These are phyloP conservation scores for Phylloporus scabripes DNA, from an alignment of 768 basidiomycete species.

Conservation along the genomic window DNA sequence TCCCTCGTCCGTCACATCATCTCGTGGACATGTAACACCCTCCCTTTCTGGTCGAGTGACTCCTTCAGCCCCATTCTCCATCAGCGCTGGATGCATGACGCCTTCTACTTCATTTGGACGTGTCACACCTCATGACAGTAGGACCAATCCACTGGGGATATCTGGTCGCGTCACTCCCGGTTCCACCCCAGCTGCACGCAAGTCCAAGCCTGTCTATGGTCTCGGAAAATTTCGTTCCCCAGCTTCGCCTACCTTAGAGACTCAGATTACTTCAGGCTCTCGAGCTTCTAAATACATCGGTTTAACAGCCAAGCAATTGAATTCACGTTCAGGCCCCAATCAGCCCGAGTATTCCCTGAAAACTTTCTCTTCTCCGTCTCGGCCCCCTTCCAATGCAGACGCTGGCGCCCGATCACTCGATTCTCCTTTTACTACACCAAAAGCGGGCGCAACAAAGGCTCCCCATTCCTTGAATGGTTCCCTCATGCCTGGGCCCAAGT, in stretches of 20 bases:
- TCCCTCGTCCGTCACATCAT: conserved; percentile 79
- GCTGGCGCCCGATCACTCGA: conserved; percentile 32
- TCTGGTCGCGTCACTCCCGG: conserved; percentile 48
- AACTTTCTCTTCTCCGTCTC: conserved; percentile 33
- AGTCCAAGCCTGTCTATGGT: conserved; percentile 27
- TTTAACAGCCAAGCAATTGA: conserved; percentile 81
- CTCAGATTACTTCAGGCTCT: conserved; percentile 71
- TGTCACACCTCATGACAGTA: conserved; percentile 29
- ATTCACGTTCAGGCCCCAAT: conserved; percentile 32
- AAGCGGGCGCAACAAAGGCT: conserved; percentile 37
- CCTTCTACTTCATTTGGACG: conserved; percentile 50
- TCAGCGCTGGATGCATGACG: conserved; percentile 47
- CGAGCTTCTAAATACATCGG: conserved; percentile 80
- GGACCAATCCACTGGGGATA: conserved; percentile 25
- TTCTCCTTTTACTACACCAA: conserved; percentile 69
- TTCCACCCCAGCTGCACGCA: conserved; percentile 28
- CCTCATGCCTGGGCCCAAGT: conserved; percentile 23
- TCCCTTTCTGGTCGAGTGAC: conserved; percentile 43
- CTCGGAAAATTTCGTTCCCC: conserved; percentile 31
- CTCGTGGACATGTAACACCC: conserved; percentile 45
- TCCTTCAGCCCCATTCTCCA: conserved; percentile 36
- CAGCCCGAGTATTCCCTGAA: conserved; percentile 19
- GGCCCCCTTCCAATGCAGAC: conserved; percentile 35
- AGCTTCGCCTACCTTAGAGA: conserved; percentile 23
- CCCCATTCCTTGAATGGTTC: conserved; percentile 10